Evolutionary conservation across 345 rosid species (phyloP), one percentile per base, ranked within the genome.

Genomic region (Orychophragmus violaceus): DNA sequence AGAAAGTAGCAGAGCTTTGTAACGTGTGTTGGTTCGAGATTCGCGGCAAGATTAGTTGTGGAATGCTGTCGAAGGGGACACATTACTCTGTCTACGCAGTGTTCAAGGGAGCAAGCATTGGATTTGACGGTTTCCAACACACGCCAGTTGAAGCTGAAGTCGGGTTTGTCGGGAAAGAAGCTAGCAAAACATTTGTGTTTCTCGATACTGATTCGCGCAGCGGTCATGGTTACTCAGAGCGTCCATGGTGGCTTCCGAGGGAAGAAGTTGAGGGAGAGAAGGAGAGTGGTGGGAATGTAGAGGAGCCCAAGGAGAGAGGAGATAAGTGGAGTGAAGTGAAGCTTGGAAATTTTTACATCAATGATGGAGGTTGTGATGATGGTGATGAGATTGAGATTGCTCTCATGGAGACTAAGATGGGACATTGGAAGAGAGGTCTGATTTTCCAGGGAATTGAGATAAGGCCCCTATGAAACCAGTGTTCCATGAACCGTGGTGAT

Each of bases 281-380:
- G 13, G 68, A 53, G 41, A 7, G 0, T 37, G 60, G 49, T 59
- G 27, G 19, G 49, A 33, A 42, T 44, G 27, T 45, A 41, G 72
- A 52, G 68, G 68, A 45, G 50, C 81, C 87, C 0, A 63, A 61
- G 74, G 77, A 70, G 53, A 83, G 93, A 68, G 64, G 41, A 35
- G 93, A 87, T 68, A 85, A 83, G 28, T 87, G 93, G 96, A 28
- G 68, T 52, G 87, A 89, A 78, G 74, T 85, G 5, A 80, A 85
- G 76, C 30, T 89, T 54, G 91, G 93, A 4, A 76, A 77, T 49
- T 48, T 77, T 66, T 41, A 37, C 14, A 73, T 64, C 0, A 2
- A 23, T 13, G 7, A 46, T 52, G 69, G 33, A 12, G 66, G 1
- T 42, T 23, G 16, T 58, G 78, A 44, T 36, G 75, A 52, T 14